A percentile compares a stretch with the other conserved stretches of the same genome.
phyloP scores from a whole-genome alignment of 257 asterid species.

The Cruciata laevipes region DNA sequence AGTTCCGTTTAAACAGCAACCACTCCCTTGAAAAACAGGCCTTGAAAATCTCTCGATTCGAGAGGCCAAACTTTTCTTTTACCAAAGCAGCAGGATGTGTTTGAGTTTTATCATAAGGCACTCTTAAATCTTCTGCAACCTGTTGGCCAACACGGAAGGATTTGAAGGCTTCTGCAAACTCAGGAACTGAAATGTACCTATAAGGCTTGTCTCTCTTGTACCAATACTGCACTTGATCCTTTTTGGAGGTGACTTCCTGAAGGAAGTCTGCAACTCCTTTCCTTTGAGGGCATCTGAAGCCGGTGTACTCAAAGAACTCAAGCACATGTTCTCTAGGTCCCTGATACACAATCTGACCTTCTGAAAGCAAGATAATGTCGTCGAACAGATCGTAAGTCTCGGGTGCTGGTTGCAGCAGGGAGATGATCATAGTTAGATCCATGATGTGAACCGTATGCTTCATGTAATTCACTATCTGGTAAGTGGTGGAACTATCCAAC shows the following conservation, averaged over 20 bases:
- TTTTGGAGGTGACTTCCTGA: conserved; percentile 88
- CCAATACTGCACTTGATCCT: conserved; percentile 95
- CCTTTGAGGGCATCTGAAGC: conserved; percentile 91
- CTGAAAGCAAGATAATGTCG: conserved; percentile 74
- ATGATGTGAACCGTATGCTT: conserved; percentile 86
- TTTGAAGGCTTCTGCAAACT: conserved; percentile 63
- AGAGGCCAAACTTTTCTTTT: conserved; percentile 71
- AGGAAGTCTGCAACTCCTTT: conserved; percentile 91
- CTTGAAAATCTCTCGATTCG: conserved; percentile 62
- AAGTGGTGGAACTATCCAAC: conserved; percentile 90
- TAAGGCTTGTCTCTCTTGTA: conserved; percentile 57
- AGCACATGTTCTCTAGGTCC: conserved; percentile 80
- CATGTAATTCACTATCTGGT: conserved; percentile 75
- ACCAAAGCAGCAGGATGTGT: conserved; percentile 94
- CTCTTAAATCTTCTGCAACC: conserved; percentile 49
- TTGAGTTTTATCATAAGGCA: conserved; percentile 58
- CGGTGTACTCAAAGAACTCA: conserved; percentile 73
- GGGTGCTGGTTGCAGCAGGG: conserved; percentile 96
- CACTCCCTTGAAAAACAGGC: conserved; percentile 85
- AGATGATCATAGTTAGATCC: conserved; percentile 84
- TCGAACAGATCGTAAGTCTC: conserved; percentile 88
- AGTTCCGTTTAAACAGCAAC: conserved; percentile 73
- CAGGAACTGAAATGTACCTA: conserved; percentile 48
- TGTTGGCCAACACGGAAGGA: conserved; percentile 67
- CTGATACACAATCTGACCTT: conserved; percentile 72